Evolutionary conservation across 106 monocot species (phyloP).

Genomic region (Dactylorhiza incarnata): DNA sequence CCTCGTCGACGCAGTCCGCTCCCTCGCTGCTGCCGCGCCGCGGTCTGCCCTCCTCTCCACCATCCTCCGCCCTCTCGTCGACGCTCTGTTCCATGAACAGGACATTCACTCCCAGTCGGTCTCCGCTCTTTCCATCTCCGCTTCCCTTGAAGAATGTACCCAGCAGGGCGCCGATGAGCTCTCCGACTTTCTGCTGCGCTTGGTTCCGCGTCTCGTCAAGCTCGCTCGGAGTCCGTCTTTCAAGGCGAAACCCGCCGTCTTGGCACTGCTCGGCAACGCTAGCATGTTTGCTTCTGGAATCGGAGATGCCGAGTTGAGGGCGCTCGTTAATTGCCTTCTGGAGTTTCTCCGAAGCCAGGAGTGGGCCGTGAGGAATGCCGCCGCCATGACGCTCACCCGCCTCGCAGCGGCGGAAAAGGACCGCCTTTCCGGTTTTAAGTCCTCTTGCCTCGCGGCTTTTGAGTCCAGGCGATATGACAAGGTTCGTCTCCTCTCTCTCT

Average conservation of each 20-base stretch:
- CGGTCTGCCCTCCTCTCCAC: conserved; percentile 9
- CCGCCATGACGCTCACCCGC: conserved; percentile 51
- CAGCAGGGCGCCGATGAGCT: conserved; percentile 13
- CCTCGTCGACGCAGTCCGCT: conserved; percentile 62
- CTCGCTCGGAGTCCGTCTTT: conserved; percentile 56
- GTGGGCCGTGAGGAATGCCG: conserved; percentile 81
- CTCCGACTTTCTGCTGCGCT: conserved; percentile 32
- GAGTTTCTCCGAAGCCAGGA: conserved; percentile 63
- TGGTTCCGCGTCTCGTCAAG: conserved; percentile 63
- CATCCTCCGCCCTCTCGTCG: conserved; percentile 53
- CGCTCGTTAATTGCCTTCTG: conserved; percentile 45
- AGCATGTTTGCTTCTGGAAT: conserved; percentile 37
- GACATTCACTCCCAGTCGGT: conserved; percentile 60
- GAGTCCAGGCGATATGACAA: conserved; percentile 79
- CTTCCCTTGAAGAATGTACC: conserved; percentile 43
- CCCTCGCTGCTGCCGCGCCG: conserved; percentile 34
- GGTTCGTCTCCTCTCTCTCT: conserved; percentile 20
- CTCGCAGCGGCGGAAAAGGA: conserved; percentile 42
- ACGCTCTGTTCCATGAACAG: conserved; percentile 80
- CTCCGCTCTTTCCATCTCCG: conserved; percentile 56
- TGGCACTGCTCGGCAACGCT: conserved; percentile 50
- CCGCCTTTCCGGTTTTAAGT: conserved; percentile 45
- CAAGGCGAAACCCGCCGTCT: conserved; percentile 69
- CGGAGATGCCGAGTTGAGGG: conserved; percentile 18
- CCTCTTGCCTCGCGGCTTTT: conserved; percentile 49